Conservation (phyloP, 805 yeast species). For the Yarrowia sp. region DNA sequence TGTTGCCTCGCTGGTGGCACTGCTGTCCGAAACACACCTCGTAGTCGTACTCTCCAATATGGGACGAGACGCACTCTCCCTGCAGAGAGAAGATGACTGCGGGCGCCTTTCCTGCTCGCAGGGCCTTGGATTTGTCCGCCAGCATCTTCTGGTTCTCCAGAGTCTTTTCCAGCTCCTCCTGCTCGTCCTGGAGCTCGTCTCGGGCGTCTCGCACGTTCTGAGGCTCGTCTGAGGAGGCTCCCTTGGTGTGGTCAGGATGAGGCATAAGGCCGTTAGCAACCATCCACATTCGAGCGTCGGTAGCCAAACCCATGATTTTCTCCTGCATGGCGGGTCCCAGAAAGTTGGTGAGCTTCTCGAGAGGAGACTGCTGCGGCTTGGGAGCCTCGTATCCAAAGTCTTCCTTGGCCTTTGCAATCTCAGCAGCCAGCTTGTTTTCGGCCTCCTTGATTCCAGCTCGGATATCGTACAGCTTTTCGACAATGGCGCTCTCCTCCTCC, state of each 20-base stretch:
- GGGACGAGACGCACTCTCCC: slow-evolving; percentile 46
- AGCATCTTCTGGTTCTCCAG: slow-evolving; percentile 27
- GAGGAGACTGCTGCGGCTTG: neutral
- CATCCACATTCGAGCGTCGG: slow-evolving; percentile 12
- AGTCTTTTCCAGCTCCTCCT: slow-evolving; percentile 28
- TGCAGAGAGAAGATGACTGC: slow-evolving; percentile 61
- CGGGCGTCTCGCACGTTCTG: slow-evolving; percentile 28
- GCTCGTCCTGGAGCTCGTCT: slow-evolving; percentile 28
- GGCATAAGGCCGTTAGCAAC: slow-evolving; percentile 12
- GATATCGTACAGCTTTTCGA: slow-evolving; percentile 24
- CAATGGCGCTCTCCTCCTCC: slow-evolving; percentile 32
- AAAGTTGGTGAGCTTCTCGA: slow-evolving; percentile 10
- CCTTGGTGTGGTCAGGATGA: neutral
- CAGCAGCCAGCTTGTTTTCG: neutral
- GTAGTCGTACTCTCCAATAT: slow-evolving; percentile 70
- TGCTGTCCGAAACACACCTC: slow-evolving; percentile 56
- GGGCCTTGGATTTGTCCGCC: slow-evolving; percentile 10
- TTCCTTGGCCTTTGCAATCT: slow-evolving; percentile 2
- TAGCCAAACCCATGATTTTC: neutral
- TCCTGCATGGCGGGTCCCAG: slow-evolving; percentile 2
- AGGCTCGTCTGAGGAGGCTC: slow-evolving; percentile 22
- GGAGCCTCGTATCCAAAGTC: neutral
- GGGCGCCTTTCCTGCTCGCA: slow-evolving; percentile 49
- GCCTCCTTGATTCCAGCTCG: neutral
- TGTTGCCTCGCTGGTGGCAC: slow-evolving; percentile 54